A percentile compares a stretch with the other conserved stretches of the same genome.
phyloP scores from a whole-genome alignment of 805 yeast genomes.

The Candida awuae region DNA sequence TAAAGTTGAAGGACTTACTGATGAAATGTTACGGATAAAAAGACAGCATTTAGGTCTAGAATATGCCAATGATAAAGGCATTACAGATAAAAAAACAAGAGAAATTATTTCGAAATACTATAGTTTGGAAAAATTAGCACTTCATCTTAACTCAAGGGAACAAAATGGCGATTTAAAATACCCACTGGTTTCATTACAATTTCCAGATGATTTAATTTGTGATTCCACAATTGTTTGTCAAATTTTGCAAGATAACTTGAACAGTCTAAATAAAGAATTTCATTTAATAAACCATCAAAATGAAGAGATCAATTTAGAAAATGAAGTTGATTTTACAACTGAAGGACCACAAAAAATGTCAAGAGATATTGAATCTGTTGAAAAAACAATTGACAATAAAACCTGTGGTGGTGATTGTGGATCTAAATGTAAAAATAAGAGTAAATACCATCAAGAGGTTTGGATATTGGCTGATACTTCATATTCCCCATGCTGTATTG shows the following conservation, averaged over 20 bases:
- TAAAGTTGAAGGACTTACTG: slow-evolving; percentile 24
- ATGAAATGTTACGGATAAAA: slow-evolving; percentile 10
- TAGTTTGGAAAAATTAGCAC: slow-evolving; percentile 30
- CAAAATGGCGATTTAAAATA: slow-evolving; percentile 26
- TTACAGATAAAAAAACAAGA: slow-evolving; percentile 23
- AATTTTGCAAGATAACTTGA: slow-evolving; percentile 37
- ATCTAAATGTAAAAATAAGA: slow-evolving; percentile 19
- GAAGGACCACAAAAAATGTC: neutral
- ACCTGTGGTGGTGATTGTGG: slow-evolving; percentile 25
- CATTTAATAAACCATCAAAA: slow-evolving; percentile 10
- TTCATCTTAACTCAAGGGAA: slow-evolving; percentile 22
- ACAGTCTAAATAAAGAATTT: slow-evolving; percentile 6
- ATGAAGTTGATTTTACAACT: slow-evolving; percentile 12
- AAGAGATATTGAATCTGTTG: slow-evolving; percentile 14
- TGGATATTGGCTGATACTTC: slow-evolving; percentile 95
- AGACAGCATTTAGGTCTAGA: slow-evolving; percentile 25
- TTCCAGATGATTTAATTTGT: slow-evolving; percentile 72
- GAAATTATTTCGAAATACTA: slow-evolving; percentile 44
- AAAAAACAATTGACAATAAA: slow-evolving; percentile 26
- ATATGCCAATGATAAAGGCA: slow-evolving; percentile 19
- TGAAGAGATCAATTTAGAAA: neutral
- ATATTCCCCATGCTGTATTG: slow-evolving; percentile 91
- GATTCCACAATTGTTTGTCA: slow-evolving; percentile 72
- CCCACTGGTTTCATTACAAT: slow-evolving; percentile 69
- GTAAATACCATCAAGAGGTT: slow-evolving; percentile 30